Percentiles rank a stretch among this genome's conserved stretches.
Evolutionary conservation across 768 basidiomycete species (phyloP).

Genomic region (Boletus pseudopeckii): DNA sequence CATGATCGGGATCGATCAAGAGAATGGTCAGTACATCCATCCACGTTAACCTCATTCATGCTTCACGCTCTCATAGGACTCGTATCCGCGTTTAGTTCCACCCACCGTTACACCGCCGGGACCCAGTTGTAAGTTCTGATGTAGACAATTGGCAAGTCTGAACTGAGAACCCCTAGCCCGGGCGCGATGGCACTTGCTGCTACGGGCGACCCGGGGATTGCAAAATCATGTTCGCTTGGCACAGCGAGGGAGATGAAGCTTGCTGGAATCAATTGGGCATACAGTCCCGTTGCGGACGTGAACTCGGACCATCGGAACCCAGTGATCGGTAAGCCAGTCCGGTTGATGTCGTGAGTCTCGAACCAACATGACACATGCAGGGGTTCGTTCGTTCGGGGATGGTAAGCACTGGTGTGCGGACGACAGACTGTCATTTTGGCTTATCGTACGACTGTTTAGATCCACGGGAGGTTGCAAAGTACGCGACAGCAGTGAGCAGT

Average conservation of each 20-base stretch:
- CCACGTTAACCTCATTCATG: background rate
- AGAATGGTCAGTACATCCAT: slow-evolving; percentile 49
- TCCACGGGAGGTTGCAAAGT: slow-evolving; percentile 48
- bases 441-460: slow-evolving; percentile 35
- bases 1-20: slow-evolving; percentile 71
- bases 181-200: slow-evolving; percentile 73
- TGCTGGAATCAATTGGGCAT: slow-evolving; percentile 70
- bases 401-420: slow-evolving; percentile 34
- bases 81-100: slow-evolving; percentile 63
- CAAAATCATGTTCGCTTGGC: slow-evolving; percentile 46
- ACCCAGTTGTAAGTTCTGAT: slow-evolving; percentile 59
- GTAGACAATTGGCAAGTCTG: background rate
- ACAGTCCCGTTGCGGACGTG: slow-evolving; percentile 68
- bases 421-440: background rate
- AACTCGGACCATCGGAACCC: slow-evolving; percentile 69
- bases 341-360: background rate
- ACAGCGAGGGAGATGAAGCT: slow-evolving; percentile 55
- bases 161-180: slow-evolving; percentile 41
- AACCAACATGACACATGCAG: slow-evolving; percentile 29
- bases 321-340: slow-evolving; percentile 53
- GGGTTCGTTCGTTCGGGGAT: slow-evolving; percentile 69
- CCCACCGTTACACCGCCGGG: slow-evolving; percentile 40
- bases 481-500: slow-evolving; percentile 43
- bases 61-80: slow-evolving; percentile 41
- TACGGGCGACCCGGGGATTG: slow-evolving; percentile 41